A percentile compares a stretch with the other conserved stretches of the same genome.
These are phyloP conservation scores for Coemansia reversa DNA, from an alignment of 192 early-diverging fungal genomes.

Conservation along the genomic window DNA sequence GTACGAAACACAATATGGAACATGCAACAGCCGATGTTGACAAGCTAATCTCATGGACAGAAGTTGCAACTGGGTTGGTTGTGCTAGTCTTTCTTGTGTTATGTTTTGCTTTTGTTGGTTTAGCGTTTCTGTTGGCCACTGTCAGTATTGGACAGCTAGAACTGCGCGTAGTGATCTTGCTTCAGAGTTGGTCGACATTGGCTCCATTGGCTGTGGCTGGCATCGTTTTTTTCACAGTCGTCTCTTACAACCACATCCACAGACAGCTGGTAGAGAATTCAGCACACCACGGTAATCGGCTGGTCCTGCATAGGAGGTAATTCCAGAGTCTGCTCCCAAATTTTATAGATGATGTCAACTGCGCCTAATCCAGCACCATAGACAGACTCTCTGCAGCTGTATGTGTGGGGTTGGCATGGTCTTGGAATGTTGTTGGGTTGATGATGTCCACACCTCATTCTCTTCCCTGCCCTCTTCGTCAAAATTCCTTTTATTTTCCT, in stretches of 20 bases:
- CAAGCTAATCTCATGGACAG: constrained; percentile 28
- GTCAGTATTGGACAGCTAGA: constrained; percentile 48
- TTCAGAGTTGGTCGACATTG: constrained; percentile 32
- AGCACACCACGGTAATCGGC: not conserved
- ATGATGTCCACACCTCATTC: too few species aligned
- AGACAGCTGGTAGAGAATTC: constrained; percentile 1
- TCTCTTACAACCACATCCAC: too few species aligned
- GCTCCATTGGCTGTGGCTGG: constrained; percentile 24
- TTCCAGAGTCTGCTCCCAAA: too few species aligned
- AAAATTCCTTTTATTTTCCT: not conserved
- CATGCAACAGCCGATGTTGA: not conserved
- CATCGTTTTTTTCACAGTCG: constrained; percentile 9
- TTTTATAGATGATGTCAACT: too few species aligned
- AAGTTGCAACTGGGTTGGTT: constrained; percentile 31
- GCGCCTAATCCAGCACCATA: too few species aligned
- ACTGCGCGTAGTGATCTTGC: constrained; percentile 34
- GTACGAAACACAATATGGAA: not conserved
- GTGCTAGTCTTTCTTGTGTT: constrained; percentile 30
- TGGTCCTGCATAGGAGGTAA: too few species aligned
- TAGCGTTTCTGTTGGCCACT: constrained; percentile 42
- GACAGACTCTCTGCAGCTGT: too few species aligned
- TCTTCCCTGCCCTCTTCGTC: not conserved
- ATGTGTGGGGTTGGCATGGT: too few species aligned
- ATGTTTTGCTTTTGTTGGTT: constrained; percentile 28
- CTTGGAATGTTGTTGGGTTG: too few species aligned